phyloP scores from a whole-genome alignment of 1,284 basidiomycete genomes.

The Apiotrichum domesticum region DNA sequence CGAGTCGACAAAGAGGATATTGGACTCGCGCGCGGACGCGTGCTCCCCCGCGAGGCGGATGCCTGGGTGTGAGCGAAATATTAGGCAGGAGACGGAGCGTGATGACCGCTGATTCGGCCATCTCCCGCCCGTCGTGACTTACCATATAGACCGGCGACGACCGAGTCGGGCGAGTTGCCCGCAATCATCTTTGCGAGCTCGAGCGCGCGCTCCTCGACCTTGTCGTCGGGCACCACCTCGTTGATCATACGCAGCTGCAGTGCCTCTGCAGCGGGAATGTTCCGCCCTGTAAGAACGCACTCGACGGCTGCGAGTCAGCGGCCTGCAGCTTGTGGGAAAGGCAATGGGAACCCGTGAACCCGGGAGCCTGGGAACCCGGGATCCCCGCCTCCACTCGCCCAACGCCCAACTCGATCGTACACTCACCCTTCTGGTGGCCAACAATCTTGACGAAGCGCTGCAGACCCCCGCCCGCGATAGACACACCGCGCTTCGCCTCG shows the following conservation, averaged over 20 bases:
- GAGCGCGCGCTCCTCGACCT: constrained; percentile 12
- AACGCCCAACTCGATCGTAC: too few species aligned
- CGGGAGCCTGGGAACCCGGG: too few species aligned
- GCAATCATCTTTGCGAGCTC: constrained; percentile 10
- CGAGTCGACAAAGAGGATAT: constrained; percentile 9
- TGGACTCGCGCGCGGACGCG: constrained; percentile 2
- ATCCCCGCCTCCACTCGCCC: too few species aligned
- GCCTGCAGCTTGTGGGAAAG: too few species aligned
- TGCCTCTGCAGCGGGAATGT: constrained; percentile 12
- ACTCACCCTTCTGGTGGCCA: constrained; percentile 12
- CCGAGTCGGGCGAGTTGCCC: constrained; percentile 15
- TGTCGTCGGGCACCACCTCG: constrained; percentile 16
- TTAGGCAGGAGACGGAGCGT: neutral
- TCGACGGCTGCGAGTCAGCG: constrained; percentile 6
- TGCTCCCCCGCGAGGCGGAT: constrained; percentile 14
- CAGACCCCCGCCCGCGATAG: constrained; percentile 11
- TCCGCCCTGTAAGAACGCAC: constrained; percentile 12
- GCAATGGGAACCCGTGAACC: too few species aligned
- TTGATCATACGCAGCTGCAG: constrained; percentile 14
- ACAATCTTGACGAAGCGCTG: constrained; percentile 14
- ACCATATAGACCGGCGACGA: constrained; percentile 12
- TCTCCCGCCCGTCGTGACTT: neutral
- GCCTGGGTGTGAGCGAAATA: constrained; percentile 6
- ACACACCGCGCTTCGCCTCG: constrained; percentile 18
- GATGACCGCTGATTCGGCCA: too few species aligned